Conservation (phyloP, 2,329 filamentous ascomycete genomes). For the Coniochaeta sp. region DNA sequence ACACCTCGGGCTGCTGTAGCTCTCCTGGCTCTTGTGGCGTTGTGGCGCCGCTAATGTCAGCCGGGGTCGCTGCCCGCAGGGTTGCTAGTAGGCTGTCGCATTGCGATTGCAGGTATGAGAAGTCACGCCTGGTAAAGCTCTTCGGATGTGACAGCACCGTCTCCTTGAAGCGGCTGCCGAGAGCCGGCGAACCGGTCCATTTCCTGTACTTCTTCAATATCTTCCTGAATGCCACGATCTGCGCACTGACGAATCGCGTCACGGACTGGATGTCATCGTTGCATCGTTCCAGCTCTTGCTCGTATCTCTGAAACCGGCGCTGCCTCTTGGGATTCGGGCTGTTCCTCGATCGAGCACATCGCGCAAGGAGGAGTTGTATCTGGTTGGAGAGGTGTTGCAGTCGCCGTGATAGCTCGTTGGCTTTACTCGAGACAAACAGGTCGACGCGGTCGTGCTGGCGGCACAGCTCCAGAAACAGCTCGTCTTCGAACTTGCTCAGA, state of each 20-base stretch:
- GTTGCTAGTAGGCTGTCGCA: slow-evolving; percentile 42
- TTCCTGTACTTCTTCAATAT: slow-evolving; percentile 83
- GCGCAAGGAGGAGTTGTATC: slow-evolving; percentile 39
- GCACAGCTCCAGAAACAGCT: slow-evolving; percentile 64
- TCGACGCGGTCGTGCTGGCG: slow-evolving; percentile 71
- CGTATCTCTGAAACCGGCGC: slow-evolving; percentile 45
- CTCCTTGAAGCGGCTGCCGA: slow-evolving; percentile 60
- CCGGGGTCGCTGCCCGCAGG: slow-evolving; percentile 38
- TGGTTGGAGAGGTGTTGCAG: slow-evolving; percentile 46
- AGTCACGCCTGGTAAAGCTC: slow-evolving; percentile 65
- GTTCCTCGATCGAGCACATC: slow-evolving; percentile 28
- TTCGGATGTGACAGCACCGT: slow-evolving; percentile 59
- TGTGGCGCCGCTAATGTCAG: background rate
- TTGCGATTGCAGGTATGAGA: slow-evolving; percentile 43
- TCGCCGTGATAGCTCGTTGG: slow-evolving; percentile 66
- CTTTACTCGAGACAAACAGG: slow-evolving; percentile 73
- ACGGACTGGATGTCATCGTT: slow-evolving; percentile 66
- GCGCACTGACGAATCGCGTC: slow-evolving; percentile 65
- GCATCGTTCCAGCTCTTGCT: slow-evolving; percentile 46
- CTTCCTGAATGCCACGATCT: slow-evolving; percentile 72
- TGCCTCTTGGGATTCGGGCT: slow-evolving; percentile 37
- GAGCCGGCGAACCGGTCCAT: slow-evolving; percentile 68
- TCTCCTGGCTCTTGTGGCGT: background rate
- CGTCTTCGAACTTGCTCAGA: slow-evolving; percentile 59
- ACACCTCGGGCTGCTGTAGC: background rate